Evolutionary conservation across 2,329 filamentous ascomycete species (phyloP).

Genomic region (Alternaria gaisen): DNA sequence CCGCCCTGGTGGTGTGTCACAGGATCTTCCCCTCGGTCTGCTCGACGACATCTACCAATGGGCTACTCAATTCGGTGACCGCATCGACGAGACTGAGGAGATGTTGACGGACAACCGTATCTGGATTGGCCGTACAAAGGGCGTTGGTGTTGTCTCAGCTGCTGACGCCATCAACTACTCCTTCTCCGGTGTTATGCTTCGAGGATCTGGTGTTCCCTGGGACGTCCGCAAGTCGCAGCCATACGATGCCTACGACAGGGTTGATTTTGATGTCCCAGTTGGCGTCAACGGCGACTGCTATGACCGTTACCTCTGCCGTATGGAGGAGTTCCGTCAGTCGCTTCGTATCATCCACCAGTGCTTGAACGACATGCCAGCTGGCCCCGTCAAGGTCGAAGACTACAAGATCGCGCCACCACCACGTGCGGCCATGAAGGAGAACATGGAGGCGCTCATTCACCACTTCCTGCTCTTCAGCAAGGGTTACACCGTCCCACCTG

Average conservation of each 20-base stretch:
- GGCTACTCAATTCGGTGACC: slow-evolving; percentile 98
- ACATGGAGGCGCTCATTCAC: slow-evolving; percentile 99
- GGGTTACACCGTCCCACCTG: slow-evolving; percentile 95
- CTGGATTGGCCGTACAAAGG: slow-evolving; percentile 93
- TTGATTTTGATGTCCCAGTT: slow-evolving; percentile 97
- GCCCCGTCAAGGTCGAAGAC: slow-evolving; percentile 94
- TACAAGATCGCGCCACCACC: slow-evolving; percentile 98
- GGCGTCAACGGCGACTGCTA: slow-evolving; percentile 98
- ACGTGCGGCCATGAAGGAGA: slow-evolving; percentile 99
- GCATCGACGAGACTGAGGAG: slow-evolving; percentile 98
- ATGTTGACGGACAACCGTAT: slow-evolving; percentile 99
- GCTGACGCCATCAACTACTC: slow-evolving; percentile 96
- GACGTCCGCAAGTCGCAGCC: slow-evolving; percentile 96
- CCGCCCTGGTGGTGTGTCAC: slow-evolving; percentile 92
- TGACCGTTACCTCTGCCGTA: slow-evolving; percentile 97
- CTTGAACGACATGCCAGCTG: slow-evolving; percentile 97
- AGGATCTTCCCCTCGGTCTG: slow-evolving; percentile 91
- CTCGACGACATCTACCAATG: slow-evolving; percentile 99
- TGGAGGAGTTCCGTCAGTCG: slow-evolving; percentile 99
- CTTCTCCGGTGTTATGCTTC: slow-evolving; percentile 97
- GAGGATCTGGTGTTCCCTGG: slow-evolving; percentile 94
- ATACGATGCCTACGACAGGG: slow-evolving; percentile 96
- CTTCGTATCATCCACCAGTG: slow-evolving; percentile 99
- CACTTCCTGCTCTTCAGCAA: slow-evolving; percentile 99
- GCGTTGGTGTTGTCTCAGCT: slow-evolving; percentile 89